Evolutionary conservation across 495 filamentous ascomycete genomes (phyloP).

Genomic region (Penicillium alfredii): DNA sequence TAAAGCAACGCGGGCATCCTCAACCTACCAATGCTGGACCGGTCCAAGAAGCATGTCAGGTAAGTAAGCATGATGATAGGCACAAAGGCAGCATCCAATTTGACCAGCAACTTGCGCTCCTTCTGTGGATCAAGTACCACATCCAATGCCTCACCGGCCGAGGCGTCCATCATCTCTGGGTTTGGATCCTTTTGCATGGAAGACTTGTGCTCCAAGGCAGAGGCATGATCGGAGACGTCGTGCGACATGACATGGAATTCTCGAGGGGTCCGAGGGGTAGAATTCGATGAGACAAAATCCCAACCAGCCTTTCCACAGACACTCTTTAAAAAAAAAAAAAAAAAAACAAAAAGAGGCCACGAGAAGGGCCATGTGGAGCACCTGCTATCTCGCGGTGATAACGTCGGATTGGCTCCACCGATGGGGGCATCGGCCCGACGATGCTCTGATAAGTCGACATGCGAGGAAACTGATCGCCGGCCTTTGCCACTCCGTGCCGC

Average conservation of each 20-base stretch:
- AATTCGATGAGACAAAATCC: no score
- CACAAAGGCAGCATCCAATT: slow-evolving; percentile 40
- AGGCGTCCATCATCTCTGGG: slow-evolving; percentile 4
- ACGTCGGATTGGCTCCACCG: slow-evolving; percentile 2
- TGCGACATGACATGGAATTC: slow-evolving; percentile 1
- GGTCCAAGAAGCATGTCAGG: slow-evolving; percentile 40
- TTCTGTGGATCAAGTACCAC: slow-evolving; percentile 27
- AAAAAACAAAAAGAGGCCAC: no score
- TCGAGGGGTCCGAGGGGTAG: background rate
- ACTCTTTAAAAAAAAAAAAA: background rate
- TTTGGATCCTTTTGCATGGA: slow-evolving; percentile 14
- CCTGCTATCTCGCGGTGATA: no score
- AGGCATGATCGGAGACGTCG: background rate
- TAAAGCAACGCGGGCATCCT: no score
- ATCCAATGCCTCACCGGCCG: slow-evolving; percentile 16
- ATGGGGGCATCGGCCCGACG: slow-evolving; percentile 15
- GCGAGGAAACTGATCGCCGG: slow-evolving; percentile 1
- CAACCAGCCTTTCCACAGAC: no score
- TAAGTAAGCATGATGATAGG: slow-evolving; percentile 46
- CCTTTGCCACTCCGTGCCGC: slow-evolving; percentile 1
- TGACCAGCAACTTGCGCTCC: slow-evolving; percentile 35
- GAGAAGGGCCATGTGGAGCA: no score
- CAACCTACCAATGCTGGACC: slow-evolving; percentile 43
- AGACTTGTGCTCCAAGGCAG: slow-evolving; percentile 9
- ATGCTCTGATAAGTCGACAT: slow-evolving; percentile 6